Percentiles rank a stretch among this genome's conserved stretches.
These are phyloP conservation scores for Anisodus tanguticus DNA, from an alignment of 257 asterid species.

Conservation along the genomic window DNA sequence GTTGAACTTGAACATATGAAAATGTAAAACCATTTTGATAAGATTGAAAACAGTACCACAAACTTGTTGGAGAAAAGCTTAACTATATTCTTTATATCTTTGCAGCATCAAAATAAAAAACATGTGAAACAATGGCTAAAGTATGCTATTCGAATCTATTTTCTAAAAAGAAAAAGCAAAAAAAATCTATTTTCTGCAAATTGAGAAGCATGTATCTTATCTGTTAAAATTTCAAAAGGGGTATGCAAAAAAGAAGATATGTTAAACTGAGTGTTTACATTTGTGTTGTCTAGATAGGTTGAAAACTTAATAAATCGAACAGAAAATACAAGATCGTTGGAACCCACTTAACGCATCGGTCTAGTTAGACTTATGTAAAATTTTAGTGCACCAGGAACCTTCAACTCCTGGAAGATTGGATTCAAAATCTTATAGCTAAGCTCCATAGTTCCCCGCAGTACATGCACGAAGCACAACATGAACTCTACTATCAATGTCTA, in stretches of 20 bases:
- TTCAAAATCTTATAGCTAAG: not conserved
- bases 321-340: not conserved
- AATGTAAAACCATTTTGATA: not conserved
- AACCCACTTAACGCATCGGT: not conserved
- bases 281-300: not conserved
- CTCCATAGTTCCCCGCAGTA: not conserved
- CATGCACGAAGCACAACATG: not conserved
- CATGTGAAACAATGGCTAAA: not conserved
- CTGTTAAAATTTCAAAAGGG: not conserved
- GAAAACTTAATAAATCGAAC: conserved; percentile 4
- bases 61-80: not conserved
- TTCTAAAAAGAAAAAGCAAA: no score
- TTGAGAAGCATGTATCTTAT: not conserved
- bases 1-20: not conserved
- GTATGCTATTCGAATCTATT: not conserved
- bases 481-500: not conserved
- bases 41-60: not conserved
- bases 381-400: not conserved
- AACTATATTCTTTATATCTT: not conserved
- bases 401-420: conserved; percentile 1
- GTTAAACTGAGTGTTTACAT: not conserved
- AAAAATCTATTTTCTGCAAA: not conserved
- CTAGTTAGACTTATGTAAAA: not conserved
- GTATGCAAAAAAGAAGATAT: not conserved
- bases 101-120: not conserved